Base-by-base conservation (phyloP, 345 rosid genomes). In the Salix koriyanagi region DNA sequence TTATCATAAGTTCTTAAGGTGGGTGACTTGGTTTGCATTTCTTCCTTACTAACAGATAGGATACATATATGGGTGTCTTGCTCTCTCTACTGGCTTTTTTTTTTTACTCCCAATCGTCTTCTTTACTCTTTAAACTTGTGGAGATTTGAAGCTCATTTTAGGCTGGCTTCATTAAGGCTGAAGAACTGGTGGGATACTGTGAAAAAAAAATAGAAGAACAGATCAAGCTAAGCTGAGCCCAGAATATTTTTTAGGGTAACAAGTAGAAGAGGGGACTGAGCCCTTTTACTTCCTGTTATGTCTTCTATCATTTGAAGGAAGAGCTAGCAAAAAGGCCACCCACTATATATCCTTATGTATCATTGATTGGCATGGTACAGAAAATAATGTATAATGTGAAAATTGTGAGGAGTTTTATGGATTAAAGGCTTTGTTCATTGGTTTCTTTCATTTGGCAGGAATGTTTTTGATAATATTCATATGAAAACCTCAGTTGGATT, bases 141-240 rank as follows among this genome's bases (percentile, higher is more conserved):
- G 84, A 81, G 73, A 60, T 73, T 75, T 75, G 86, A 84, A 85
- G 86, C 86, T 84, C 64, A 77, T 85, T 82, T 87, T 84, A 84
- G 87, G 77, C 67, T 84, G 85, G 88, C 88, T 87, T 87, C 86
- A 79, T 44, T 69, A 16, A 26, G 56, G 67, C 72, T 72, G 76
- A 69, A 61, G 28, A n/a, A 23, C 28, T 58, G 64, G 64, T 46
- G 73, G 72, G 67, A 75, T 67, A 50, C 74, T 72, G 61, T 36
- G 68, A 64, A 54, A 58, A 32, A 32, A 25, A 60, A 28, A 26
- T 54, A 28, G 65, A 79, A 60, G 71, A 76, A 56, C 72, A 25
- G 48, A 75, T 75, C 77, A 72, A 75, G 76, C 73, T 68, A 54
- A 69, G 58, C 73, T 68, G 44, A 60, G 65, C 70, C 86, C 78